phyloP scores from a whole-genome alignment of 139 green algal genomes.

The Asterochloris erici region DNA sequence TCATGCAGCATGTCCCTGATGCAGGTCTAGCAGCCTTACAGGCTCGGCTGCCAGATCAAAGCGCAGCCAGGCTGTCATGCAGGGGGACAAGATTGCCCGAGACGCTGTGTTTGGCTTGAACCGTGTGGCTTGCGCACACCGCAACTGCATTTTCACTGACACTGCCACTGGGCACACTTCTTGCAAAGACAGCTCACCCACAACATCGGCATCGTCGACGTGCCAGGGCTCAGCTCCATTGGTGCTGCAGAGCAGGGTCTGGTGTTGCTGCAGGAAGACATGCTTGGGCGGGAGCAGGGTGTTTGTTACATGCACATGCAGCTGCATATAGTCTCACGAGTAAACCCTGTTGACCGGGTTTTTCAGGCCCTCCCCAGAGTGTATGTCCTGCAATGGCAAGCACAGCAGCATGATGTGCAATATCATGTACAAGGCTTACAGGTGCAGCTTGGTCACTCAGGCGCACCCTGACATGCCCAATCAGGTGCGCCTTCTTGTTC shows the following conservation, averaged over 20 bases:
- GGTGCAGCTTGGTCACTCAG: neutral
- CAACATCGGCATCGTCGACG: constrained; percentile 37
- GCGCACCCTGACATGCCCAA: constrained; percentile 37
- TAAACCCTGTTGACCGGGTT: constrained; percentile 15
- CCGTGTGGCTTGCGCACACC: too few species aligned
- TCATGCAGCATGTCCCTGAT: too few species aligned
- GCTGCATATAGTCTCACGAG: neutral
- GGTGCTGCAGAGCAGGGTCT: neutral
- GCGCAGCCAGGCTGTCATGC: too few species aligned
- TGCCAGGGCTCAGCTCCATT: constrained; percentile 35
- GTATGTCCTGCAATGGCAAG: constrained; percentile 28
- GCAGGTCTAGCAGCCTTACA: too few species aligned
- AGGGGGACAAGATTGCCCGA: too few species aligned
- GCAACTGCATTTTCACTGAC: too few species aligned
- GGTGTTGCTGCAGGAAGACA: too few species aligned
- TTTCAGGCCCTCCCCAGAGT: constrained; percentile 1
- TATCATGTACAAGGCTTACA: neutral
- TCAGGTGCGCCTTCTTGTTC: constrained; percentile 55
- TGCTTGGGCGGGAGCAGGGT: too few species aligned
- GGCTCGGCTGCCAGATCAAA: too few species aligned
- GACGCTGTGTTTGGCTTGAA: too few species aligned
- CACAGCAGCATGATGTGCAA: neutral
- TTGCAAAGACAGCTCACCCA: neutral
- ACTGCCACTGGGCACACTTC: too few species aligned
- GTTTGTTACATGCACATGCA: neutral